Evolutionary conservation across 129 eudicot genomes (phyloP).

Genomic region (Artemisia annua): DNA sequence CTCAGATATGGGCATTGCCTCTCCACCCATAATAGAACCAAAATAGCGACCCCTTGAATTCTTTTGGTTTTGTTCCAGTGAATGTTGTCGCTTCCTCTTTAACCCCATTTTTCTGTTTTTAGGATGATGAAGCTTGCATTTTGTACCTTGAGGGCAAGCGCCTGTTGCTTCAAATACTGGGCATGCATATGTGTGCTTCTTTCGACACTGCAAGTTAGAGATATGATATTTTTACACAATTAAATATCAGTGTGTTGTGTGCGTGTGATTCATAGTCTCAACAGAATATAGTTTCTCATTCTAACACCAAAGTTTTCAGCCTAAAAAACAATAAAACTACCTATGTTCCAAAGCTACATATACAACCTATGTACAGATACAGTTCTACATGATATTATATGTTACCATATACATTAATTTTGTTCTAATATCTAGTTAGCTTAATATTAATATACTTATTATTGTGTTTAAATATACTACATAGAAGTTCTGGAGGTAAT

Average conservation of each 20-base stretch:
- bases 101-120: slow-evolving; percentile 53
- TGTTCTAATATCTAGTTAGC: too few relatives aligned
- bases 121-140: slow-evolving; percentile 97
- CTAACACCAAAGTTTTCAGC: too few relatives aligned
- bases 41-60: slow-evolving; percentile 76
- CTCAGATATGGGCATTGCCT: slow-evolving; percentile 19
- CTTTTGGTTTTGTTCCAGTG: slow-evolving; percentile 47
- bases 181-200: slow-evolving; percentile 95
- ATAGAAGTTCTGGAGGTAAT: too few relatives aligned
- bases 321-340: slow-evolving; percentile 1
- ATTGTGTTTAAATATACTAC: too few relatives aligned
- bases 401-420: too few relatives aligned
- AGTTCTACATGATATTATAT: too few relatives aligned
- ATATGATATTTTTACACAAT: slow-evolving; percentile 53
- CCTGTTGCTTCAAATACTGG: slow-evolving; percentile 92
- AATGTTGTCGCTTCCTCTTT: slow-evolving; percentile 44
- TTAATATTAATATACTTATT: too few relatives aligned
- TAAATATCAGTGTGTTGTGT: slow-evolving; percentile 53
- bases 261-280: too few relatives aligned
- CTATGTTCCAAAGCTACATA: too few relatives aligned
- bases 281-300: too few relatives aligned
- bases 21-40: slow-evolving; percentile 38
- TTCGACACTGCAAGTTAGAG: slow-evolving; percentile 92
- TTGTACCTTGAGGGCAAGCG: slow-evolving; percentile 59
- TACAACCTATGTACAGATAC: too few relatives aligned